Evolutionary conservation across 768 basidiomycete genomes (phyloP).

Genomic region (Mycena kentingensis): DNA sequence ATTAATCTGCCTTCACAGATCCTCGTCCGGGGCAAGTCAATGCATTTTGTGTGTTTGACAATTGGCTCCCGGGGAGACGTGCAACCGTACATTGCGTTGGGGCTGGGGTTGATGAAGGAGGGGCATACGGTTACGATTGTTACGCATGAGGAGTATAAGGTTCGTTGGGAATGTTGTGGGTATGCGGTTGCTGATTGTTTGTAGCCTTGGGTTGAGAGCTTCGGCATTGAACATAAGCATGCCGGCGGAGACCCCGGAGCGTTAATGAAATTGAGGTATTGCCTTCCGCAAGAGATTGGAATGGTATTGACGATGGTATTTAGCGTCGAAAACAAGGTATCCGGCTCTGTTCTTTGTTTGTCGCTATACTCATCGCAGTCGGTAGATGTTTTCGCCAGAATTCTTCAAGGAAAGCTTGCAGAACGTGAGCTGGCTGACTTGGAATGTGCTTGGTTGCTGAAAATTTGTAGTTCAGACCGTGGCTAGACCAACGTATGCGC

Average conservation of each 20-base stretch:
- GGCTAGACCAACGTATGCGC: conserved; percentile 59
- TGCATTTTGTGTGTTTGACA: conserved; percentile 64
- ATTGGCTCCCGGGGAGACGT: conserved; percentile 70
- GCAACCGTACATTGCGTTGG: conserved; percentile 63
- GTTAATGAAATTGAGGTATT: conserved; percentile 67
- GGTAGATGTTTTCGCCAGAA: conserved; percentile 70
- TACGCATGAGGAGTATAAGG: conserved; percentile 55
- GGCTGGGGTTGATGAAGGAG: conserved; percentile 47
- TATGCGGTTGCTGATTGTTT: neutral
- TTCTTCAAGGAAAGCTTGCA: conserved; percentile 66
- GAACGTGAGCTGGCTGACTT: conserved; percentile 39
- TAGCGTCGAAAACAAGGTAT: conserved; percentile 41
- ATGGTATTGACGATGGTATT: too few species aligned
- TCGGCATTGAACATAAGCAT: conserved; percentile 58
- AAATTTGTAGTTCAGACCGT: conserved; percentile 52
- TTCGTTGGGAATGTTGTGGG: neutral
- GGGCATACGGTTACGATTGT: conserved; percentile 58
- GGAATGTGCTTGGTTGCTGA: neutral
- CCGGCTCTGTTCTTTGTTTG: neutral
- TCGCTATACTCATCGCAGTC: neutral
- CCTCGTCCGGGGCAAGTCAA: conserved; percentile 33
- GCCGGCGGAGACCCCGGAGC: conserved; percentile 72
- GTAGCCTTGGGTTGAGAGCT: conserved; percentile 55
- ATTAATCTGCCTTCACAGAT: conserved; percentile 48
- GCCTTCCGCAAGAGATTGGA: too few species aligned